Conservation (phyloP, 805 yeast genomes). For the Wickerhamiella sergipiensis region DNA sequence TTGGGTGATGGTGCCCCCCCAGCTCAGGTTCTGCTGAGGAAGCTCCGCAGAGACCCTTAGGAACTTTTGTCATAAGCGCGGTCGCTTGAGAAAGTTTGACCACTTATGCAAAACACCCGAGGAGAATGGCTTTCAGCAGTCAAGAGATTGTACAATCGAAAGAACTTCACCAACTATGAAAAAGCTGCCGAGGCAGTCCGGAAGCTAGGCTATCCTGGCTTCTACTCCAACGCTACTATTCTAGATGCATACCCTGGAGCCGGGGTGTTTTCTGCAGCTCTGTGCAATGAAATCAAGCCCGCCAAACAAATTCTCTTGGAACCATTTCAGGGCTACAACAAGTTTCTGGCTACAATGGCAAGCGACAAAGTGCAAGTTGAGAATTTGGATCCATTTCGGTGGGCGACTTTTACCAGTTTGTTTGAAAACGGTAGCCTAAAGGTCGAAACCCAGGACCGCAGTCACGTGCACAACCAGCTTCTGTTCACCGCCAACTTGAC, state of each 20-base stretch:
- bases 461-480: conserved; percentile 38
- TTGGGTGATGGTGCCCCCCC: no score
- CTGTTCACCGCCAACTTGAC: conserved; percentile 49
- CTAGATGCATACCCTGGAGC: conserved; percentile 28
- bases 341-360: conserved; percentile 12
- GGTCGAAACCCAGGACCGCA: conserved; percentile 27
- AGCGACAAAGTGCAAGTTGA: conserved; percentile 20
- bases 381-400: conserved; percentile 45
- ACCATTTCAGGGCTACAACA: conserved; percentile 25
- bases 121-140: conserved; percentile 15
- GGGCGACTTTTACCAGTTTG: conserved; percentile 45
- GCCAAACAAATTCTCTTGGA: conserved; percentile 52
- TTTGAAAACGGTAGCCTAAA: conserved; percentile 32
- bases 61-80: neutral
- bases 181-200: conserved; percentile 30
- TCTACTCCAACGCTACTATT: conserved; percentile 23
- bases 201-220: conserved; percentile 30
- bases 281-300: conserved; percentile 52
- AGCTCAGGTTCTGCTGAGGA: no score
- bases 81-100: neutral
- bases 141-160: conserved; percentile 18
- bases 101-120: conserved; percentile 13
- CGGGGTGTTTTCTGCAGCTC: conserved; percentile 45
- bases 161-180: conserved; percentile 18
- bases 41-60: no score